Evolutionary conservation across 345 rosid genomes (phyloP).

Genomic region (Limnanthes douglasii): DNA sequence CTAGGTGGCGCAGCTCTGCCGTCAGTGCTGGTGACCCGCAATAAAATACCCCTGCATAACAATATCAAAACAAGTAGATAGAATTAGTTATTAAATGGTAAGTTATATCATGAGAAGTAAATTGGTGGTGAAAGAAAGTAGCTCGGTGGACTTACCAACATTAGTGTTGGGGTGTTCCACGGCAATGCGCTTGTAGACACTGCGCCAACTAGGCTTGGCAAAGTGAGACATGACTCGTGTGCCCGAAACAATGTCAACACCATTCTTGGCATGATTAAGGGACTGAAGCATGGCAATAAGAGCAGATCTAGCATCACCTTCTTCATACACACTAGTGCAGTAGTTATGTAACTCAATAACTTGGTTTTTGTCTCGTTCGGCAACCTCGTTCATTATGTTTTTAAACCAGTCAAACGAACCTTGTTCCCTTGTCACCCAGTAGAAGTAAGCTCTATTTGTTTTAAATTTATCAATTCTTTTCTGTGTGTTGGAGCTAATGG

Average conservation of each 20-base stretch:
- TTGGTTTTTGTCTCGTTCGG: constrained; percentile 37
- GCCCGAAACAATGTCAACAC: constrained; percentile 77
- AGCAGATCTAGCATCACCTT: constrained; percentile 79
- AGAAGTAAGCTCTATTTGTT: constrained; percentile 69
- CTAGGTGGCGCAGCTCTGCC: constrained; percentile 33
- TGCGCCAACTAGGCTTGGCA: constrained; percentile 67
- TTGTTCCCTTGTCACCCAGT: constrained; percentile 86
- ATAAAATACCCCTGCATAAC: constrained; percentile 45
- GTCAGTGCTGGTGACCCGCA: constrained; percentile 48
- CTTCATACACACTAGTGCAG: constrained; percentile 80
- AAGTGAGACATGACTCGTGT: constrained; percentile 69
- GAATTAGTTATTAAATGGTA: too few species aligned
- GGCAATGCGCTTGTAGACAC: constrained; percentile 48
- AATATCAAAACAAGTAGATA: too few species aligned
- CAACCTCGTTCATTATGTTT: constrained; percentile 68
- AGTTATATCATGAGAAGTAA: too few species aligned
- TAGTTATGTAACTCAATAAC: constrained; percentile 72
- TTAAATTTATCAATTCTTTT: constrained; percentile 33
- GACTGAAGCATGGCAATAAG: constrained; percentile 74
- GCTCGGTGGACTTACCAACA: constrained; percentile 50
- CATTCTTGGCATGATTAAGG: constrained; percentile 48
- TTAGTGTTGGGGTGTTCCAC: constrained; percentile 34
- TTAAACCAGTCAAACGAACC: constrained; percentile 87
- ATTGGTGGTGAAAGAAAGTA: too few species aligned
- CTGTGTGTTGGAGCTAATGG: constrained; percentile 13